These are phyloP conservation scores for Sungouiozyma ichnusensis DNA, from an alignment of 805 yeast genomes.

Conservation along the genomic window DNA sequence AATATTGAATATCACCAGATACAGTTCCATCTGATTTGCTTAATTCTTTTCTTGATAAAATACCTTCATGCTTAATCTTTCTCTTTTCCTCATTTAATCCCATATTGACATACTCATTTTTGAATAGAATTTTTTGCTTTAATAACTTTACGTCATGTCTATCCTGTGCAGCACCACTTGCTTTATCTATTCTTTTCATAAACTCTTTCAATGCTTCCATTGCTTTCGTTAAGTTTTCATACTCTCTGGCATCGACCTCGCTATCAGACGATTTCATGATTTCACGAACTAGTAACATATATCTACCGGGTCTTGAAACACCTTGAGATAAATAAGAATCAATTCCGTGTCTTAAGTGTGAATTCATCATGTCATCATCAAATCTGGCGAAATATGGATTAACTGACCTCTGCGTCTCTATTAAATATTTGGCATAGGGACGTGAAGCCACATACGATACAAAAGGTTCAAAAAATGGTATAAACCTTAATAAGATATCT, in stretches of 20 bases:
- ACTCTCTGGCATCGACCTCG: slow-evolving; percentile 45
- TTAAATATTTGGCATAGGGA: slow-evolving; percentile 89
- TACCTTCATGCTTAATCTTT: slow-evolving; percentile 40
- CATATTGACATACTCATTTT: slow-evolving; percentile 78
- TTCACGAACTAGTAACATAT: slow-evolving; percentile 74
- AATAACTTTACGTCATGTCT: slow-evolving; percentile 80
- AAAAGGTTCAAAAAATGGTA: slow-evolving; percentile 85
- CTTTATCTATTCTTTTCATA: slow-evolving; percentile 62
- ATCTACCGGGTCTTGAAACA: slow-evolving; percentile 90
- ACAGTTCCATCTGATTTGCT: slow-evolving; percentile 18
- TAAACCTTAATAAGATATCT: slow-evolving; percentile 74
- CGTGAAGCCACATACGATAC: slow-evolving; percentile 90
- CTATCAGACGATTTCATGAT: slow-evolving; percentile 79
- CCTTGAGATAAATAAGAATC: slow-evolving; percentile 92
- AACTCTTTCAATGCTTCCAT: slow-evolving; percentile 65
- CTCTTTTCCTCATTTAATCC: slow-evolving; percentile 76
- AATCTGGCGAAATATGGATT: slow-evolving; percentile 89
- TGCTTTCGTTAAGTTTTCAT: slow-evolving; percentile 51
- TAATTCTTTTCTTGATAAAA: slow-evolving; percentile 27
- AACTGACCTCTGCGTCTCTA: slow-evolving; percentile 84
- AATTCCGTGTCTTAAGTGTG: slow-evolving; percentile 45
- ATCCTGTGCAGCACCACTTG: slow-evolving; percentile 90
- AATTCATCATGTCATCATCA: slow-evolving; percentile 81
- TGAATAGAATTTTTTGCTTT: slow-evolving; percentile 72
- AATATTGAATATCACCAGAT: slow-evolving; percentile 68